Base-by-base conservation (phyloP, 2,329 filamentous ascomycete genomes). In the Thielaviopsis punctulata region DNA sequence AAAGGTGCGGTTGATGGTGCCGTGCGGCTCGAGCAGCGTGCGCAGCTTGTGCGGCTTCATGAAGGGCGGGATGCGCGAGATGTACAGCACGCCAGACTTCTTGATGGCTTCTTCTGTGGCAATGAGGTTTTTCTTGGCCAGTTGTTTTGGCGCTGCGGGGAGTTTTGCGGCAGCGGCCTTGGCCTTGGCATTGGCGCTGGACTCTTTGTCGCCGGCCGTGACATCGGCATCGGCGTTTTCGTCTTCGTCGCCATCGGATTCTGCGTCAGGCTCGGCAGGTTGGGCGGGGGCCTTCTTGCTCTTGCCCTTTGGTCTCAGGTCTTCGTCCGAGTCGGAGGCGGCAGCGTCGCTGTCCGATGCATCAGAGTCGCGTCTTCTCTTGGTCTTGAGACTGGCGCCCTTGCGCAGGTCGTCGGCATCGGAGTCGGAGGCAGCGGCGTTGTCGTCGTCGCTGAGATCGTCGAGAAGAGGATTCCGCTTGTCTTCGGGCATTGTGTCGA, bases 31-130 rank as follows among this genome's bases (percentile, higher is more conserved):
- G 51, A 92, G 77, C 13, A 88, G 78, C 18, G 81, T 80, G 58
- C 84, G 80, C 41, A 92, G 72, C 62, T 89, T 89, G 49, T 73
- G 70, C 6, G 86, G 85, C 61, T 88, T 89, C 85, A 93, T 92
- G 66, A 89, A 93, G 0, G 87, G 87, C 3, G 87, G 86, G 57
- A 92, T 78, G 55, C 86, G 80, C 4, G 85, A 90, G 56, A 93
- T 73, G 67, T 92, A 93, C 55, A 92, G 72, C 12, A 93, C 84
- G 57, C 86, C 86, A 0, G 84, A 87, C 62, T 80, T 83, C 59
- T 77, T 79, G 55, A 83, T 73, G 21, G 80, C 79, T 33, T 75
- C 74, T 56, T 80, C 76, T 10, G 79, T 76, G 4, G 73, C 72
- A 39, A 82, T 75, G 48, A 85, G 75, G 62, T 85, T 83, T 67